A percentile compares a stretch with the other conserved stretches of the same genome.
These are phyloP conservation scores for Myxozyma vanderwaltii DNA, from an alignment of 805 yeast genomes.

Conservation along the genomic window DNA sequence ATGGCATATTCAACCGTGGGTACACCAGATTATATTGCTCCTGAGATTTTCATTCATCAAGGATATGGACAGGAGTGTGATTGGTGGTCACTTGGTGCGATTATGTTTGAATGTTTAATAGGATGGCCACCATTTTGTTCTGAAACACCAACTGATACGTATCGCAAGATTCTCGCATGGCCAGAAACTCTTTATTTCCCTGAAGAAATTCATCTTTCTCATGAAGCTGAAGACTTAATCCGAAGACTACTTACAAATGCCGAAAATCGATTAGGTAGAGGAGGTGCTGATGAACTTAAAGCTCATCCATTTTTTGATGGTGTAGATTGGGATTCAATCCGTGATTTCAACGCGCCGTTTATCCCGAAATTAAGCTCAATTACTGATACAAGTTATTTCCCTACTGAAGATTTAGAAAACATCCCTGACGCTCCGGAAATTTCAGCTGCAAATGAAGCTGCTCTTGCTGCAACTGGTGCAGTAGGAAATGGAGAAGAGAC, in stretches of 20 bases:
- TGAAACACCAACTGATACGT: slow-evolving; percentile 92
- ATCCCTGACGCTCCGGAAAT: slow-evolving; percentile 71
- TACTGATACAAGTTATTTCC: slow-evolving; percentile 97
- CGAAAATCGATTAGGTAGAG: slow-evolving; percentile 81
- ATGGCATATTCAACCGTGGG: slow-evolving; percentile 98
- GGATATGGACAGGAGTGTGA: slow-evolving; percentile 97
- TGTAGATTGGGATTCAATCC: slow-evolving; percentile 89
- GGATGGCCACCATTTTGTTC: slow-evolving; percentile 99
- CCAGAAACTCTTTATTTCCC: slow-evolving; percentile 86
- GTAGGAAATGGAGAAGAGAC: slow-evolving; percentile 6
- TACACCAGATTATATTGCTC: slow-evolving; percentile 95
- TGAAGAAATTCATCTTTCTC: slow-evolving; percentile 84
- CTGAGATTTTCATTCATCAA: slow-evolving; percentile 87
- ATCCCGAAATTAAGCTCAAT: slow-evolving; percentile 88
- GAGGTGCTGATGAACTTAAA: slow-evolving; percentile 91
- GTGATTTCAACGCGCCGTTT: slow-evolving; percentile 89
- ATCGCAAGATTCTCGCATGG: slow-evolving; percentile 88
- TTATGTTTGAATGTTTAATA: slow-evolving; percentile 92
- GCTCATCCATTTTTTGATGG: slow-evolving; percentile 91
- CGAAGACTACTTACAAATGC: slow-evolving; percentile 73
- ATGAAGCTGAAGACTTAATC: slow-evolving; percentile 86
- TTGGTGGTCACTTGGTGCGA: slow-evolving; percentile 97
- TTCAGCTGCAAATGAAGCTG: slow-evolving; percentile 31
- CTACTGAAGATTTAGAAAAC: slow-evolving; percentile 92
- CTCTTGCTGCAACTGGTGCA: slow-evolving; percentile 7